phyloP scores from a whole-genome alignment of 192 early-diverging fungal species.

The Chytriomyces confervae region DNA sequence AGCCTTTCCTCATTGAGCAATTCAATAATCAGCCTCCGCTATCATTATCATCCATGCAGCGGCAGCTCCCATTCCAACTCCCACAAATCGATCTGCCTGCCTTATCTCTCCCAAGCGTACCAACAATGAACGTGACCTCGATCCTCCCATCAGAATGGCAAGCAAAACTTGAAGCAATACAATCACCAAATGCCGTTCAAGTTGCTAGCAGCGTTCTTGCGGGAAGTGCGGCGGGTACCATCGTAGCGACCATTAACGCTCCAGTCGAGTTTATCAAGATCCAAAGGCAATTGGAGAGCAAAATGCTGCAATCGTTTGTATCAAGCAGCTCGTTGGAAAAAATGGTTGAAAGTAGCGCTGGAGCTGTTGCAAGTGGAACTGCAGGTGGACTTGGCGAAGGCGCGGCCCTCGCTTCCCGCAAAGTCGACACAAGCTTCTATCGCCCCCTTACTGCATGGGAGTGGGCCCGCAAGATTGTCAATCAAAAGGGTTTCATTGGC shows the following conservation, averaged over 20 bases:
- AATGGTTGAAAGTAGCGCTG: slow-evolving; percentile 32
- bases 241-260: slow-evolving; percentile 53
- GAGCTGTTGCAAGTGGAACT: slow-evolving; percentile 32
- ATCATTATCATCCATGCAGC: not conserved
- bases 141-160: not conserved
- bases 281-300: slow-evolving; percentile 44
- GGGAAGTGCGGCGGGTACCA: slow-evolving; percentile 48
- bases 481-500: slow-evolving; percentile 50
- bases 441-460: slow-evolving; percentile 21
- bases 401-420: slow-evolving; percentile 24
- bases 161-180: not conserved
- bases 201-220: slow-evolving; percentile 28
- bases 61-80: not conserved
- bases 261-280: slow-evolving; percentile 65
- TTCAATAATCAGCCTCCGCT: not conserved
- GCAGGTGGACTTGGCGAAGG: slow-evolving; percentile 49
- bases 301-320: slow-evolving; percentile 22
- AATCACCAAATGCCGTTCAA: slow-evolving; percentile 9
- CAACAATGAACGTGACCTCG: not conserved
- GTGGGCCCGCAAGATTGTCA: slow-evolving; percentile 50
- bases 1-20: slow-evolving; percentile 52
- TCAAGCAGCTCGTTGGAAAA: slow-evolving; percentile 9
- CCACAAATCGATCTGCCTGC: not conserved
- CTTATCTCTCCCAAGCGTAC: not conserved
- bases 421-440: not conserved